Base-by-base conservation (phyloP, 768 basidiomycete species). In the Podaxis carcinomalis region DNA sequence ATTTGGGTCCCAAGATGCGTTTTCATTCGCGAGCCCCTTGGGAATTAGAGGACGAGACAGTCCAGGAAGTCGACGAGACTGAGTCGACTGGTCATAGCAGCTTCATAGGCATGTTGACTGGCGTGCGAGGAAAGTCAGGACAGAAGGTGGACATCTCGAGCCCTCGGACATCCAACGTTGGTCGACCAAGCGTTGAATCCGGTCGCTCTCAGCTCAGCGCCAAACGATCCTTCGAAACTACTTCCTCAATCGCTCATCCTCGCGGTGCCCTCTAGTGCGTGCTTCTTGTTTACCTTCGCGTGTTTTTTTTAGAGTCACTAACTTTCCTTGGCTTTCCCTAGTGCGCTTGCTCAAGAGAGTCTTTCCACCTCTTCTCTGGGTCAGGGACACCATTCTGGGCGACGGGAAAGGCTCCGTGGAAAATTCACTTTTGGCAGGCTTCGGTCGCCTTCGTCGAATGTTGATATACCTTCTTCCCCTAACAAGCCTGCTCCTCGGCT, bases 21-120 rank as follows among this genome's bases (percentile, higher is more conserved):
- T 85, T 91, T 68, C 89, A 91, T 72, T 89, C 88, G 63, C 87
- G 82, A 25, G 88, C 91, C 16, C 91, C 91, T 42, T 93, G 91
- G 91, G 90, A 92, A 73, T 73, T 80, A 39, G 88, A 84, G 52
- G 83, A 80, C 13, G 79, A 76, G 39, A 40, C 72, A 3, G 60
- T 80, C 2, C 71, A 77, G 32, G 81, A 80, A 67, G 83, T 78
- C 35, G 77, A 78, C 27, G 84, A 85, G 44, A 66, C 73, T 79
- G 81, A 42, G 75, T 76, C 23, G 70, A 68, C 32, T 28, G 50
- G 50, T 62, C 59, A 67, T 71, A 70, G 69, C 72, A 57, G 64
- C 69, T 65, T 61, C 68, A 58, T 57, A 68, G 61, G 14, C 65
- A 67, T 57, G 62, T 66, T 36, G 66, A 68, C 53, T 58, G 46